phyloP scores from a whole-genome alignment of 306 rosid genomes.

The Prunus armeniaca region DNA sequence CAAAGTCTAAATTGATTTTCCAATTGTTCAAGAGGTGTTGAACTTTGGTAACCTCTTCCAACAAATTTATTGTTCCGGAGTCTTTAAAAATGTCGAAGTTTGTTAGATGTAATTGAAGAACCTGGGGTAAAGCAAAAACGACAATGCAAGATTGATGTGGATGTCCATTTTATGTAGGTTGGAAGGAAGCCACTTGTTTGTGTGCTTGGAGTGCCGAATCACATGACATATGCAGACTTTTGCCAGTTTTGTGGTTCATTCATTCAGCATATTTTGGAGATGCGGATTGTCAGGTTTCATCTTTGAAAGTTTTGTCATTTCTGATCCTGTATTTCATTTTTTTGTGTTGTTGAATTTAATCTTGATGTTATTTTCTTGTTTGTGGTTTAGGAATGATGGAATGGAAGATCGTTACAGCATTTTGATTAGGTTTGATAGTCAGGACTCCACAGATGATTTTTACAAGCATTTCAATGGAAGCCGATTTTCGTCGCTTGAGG shows the following conservation, averaged over 20 bases:
- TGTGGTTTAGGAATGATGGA: constrained; percentile 58
- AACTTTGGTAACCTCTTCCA: not conserved
- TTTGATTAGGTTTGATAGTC: constrained; percentile 71
- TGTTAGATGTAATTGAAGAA: not conserved
- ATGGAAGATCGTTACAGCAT: constrained; percentile 80
- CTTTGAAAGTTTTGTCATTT: not conserved
- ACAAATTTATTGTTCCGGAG: not conserved
- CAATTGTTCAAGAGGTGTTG: not conserved
- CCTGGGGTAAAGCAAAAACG: not conserved
- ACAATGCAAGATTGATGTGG: not conserved
- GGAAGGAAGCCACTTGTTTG: constrained; percentile 76
- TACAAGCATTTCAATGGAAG: constrained; percentile 67
- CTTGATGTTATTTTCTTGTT: constrained; percentile 4
- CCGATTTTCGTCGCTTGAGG: constrained; percentile 89
- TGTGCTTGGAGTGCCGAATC: constrained; percentile 89
- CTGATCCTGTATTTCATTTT: not conserved
- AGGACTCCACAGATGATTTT: constrained; percentile 69
- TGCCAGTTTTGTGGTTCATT: constrained; percentile 89
- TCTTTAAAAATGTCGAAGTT: not conserved
- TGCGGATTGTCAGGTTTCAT: constrained; percentile 83
- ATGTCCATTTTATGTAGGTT: constrained; percentile 36
- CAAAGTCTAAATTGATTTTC: not conserved
- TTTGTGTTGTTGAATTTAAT: not conserved
- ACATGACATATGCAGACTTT: constrained; percentile 96
- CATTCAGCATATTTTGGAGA: constrained; percentile 73